Evolutionary conservation across 441 rosid genomes (phyloP), one percentile per base, ranked within the genome.

Genomic region (Isatis lusitanica): DNA sequence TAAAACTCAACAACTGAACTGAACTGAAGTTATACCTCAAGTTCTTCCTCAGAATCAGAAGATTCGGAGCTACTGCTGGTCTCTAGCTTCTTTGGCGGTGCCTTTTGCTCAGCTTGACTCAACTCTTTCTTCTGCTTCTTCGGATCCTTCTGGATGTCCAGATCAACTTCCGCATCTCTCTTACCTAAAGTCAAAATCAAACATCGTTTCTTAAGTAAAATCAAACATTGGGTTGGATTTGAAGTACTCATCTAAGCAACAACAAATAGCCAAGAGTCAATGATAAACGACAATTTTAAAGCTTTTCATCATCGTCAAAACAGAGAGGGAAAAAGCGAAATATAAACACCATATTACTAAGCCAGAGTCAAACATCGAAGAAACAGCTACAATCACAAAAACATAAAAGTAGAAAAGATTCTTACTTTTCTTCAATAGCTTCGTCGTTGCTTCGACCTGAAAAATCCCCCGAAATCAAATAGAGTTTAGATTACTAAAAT

Each of bases 71-170:
- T 51, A 36, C 59, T 36, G 38, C 60, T 66, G 6, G 38, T 13
- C 9, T 51, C 60, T 9, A 48, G 74, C 76, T 84, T 86, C 57
- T 75, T 81, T 66, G 57, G 81, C 5, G 48, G 83, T 36, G 71
- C 59, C 77, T 84, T 85, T 0, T 68, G 66, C 74, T 77, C 85
- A 55, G 63, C 59, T 63, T 63, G 44, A 72, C 69, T 75, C 35
- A 82, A 66, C 16, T 82, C 78, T 44, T 44, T 78, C 89, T 93
- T 90, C 77, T 79, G 91, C 84, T 86, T 93, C 85, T 89, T 90
- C 2, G 78, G 69, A 69, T 52, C 66, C 28, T 76, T 81, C 50
- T 78, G 46, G 77, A 84, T 86, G 66, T 83, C 86, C 8, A 76
- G 5, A n/a, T 66, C 77, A 52, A 79, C 85, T 66, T 85, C 91